Conservation (phyloP, 169 alveolate species). For the Toxoplasma gondii region DNA sequence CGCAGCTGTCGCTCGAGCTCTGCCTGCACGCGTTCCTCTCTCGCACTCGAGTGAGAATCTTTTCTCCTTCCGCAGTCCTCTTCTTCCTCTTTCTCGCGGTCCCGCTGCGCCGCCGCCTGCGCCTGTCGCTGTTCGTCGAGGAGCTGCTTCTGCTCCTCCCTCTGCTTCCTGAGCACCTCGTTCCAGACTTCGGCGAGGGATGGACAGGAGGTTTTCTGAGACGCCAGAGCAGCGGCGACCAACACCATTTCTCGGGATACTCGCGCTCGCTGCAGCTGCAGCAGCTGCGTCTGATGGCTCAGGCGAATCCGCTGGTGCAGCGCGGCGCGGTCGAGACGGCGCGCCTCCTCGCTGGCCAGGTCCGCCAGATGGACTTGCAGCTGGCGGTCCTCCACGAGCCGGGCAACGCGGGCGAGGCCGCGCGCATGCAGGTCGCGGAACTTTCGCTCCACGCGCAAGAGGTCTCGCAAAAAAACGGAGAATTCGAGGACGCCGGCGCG, state of each 20-base stretch:
- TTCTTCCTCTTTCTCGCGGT: not conserved
- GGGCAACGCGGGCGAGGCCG: not conserved
- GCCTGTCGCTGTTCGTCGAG: not conserved
- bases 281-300: slow-evolving; percentile 9
- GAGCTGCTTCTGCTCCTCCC: not conserved
- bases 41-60: not conserved
- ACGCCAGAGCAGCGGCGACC: not conserved
- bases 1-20: not conserved
- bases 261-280: slow-evolving; percentile 19
- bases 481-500: not conserved
- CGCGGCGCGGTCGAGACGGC: not conserved
- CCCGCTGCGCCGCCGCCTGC: not conserved
- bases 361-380: not conserved
- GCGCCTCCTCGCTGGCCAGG: not conserved
- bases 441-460: not conserved
- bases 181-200: not conserved
- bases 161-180: not conserved
- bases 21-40: not conserved
- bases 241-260: not conserved
- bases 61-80: not conserved
- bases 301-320: not conserved
- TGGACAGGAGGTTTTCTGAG: not conserved
- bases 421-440: not conserved
- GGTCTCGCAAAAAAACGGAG: not conserved
- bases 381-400: not conserved